Evolutionary conservation across 768 basidiomycete genomes (phyloP), one percentile per base, ranked within the genome.

Genomic region (Rhizopogon sp.): DNA sequence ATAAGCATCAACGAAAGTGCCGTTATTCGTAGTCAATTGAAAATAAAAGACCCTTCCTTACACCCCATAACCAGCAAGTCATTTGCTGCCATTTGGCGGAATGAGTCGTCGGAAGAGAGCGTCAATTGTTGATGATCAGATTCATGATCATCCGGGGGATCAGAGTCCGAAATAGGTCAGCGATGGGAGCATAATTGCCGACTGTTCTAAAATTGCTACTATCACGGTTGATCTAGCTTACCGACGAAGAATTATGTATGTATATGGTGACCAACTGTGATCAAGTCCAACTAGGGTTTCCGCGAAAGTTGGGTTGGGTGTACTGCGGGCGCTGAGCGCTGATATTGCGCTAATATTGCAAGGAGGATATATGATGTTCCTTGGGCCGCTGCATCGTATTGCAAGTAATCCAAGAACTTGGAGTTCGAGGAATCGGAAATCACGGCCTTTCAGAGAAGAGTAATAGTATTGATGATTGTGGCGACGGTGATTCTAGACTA

Each of bases 171-270:
- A 25, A 49, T 49, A 37, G 47, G 35, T 49, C 47, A 49, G 47
- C 47, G 47, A 49, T 49, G 35, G 47, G 47, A 49, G 47, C 47
- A 37, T 49, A 49, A 49, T 37, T 37, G 20, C 47, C 47, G 47
- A 49, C 37, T 22, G 16, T 49, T 37, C 20, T 39, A 49, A 49
- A 49, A 49, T 39, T 49, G 14, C 8, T 37, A 16, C 20, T 20
- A 49, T 49, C 14, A 25, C 35, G 20, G 47, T 22, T 35, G 39
- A 25, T 16, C 14, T 31, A 35, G 20, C 47, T 37, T 35, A 22
- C 47, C 47, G 20, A 49, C 47, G 3, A 35, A 35, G 31, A 47
- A 47, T 17, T 20, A 35, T 14, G 33, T 33, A 33, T 0, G n/a
- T 20, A 25, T 20, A 25, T 25, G 22, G 33, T 35, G 46, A 35